phyloP scores from a whole-genome alignment of 1,284 basidiomycete genomes.

The Cutaneotrichosporon sp. region DNA sequence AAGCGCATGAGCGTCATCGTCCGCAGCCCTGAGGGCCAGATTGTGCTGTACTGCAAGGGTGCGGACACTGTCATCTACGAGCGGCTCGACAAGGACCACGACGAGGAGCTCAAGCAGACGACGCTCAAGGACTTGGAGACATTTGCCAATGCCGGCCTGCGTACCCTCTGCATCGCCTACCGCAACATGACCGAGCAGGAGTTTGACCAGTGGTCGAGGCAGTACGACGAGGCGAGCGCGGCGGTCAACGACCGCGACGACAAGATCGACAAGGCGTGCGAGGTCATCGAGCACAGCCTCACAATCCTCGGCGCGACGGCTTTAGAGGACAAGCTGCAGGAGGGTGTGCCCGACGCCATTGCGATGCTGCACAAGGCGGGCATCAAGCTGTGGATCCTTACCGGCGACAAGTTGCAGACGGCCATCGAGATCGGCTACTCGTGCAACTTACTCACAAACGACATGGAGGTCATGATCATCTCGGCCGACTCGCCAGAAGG shows the following conservation, averaged over 20 bases:
- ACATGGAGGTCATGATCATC: slow-evolving; percentile 93
- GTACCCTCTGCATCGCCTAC: slow-evolving; percentile 89
- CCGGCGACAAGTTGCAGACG: slow-evolving; percentile 94
- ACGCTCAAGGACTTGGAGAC: slow-evolving; percentile 86
- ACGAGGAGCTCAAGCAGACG: slow-evolving; percentile 69
- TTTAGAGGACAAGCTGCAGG: slow-evolving; percentile 94
- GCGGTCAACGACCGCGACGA: slow-evolving; percentile 80
- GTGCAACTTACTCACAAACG: slow-evolving; percentile 86
- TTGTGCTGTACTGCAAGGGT: slow-evolving; percentile 92
- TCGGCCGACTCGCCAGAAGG: slow-evolving; percentile 77
- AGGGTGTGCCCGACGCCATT: slow-evolving; percentile 94
- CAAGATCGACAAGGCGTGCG: slow-evolving; percentile 83
- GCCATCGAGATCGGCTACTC: slow-evolving; percentile 95
- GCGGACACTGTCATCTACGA: slow-evolving; percentile 94
- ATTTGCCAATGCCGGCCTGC: slow-evolving; percentile 88
- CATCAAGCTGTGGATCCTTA: slow-evolving; percentile 82
- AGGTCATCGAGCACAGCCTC: slow-evolving; percentile 78
- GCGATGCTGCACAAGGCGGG: slow-evolving; percentile 88
- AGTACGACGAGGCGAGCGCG: slow-evolving; percentile 77
- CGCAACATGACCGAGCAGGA: slow-evolving; percentile 78
- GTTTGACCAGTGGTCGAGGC: slow-evolving; percentile 76
- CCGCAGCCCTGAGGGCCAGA: slow-evolving; percentile 74
- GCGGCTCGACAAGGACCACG: slow-evolving; percentile 73
- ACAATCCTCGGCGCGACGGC: slow-evolving; percentile 90
- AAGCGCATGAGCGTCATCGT: slow-evolving; percentile 94